Evolutionary conservation across 495 filamentous ascomycete genomes (phyloP).

Genomic region (Penicillium lividum): DNA sequence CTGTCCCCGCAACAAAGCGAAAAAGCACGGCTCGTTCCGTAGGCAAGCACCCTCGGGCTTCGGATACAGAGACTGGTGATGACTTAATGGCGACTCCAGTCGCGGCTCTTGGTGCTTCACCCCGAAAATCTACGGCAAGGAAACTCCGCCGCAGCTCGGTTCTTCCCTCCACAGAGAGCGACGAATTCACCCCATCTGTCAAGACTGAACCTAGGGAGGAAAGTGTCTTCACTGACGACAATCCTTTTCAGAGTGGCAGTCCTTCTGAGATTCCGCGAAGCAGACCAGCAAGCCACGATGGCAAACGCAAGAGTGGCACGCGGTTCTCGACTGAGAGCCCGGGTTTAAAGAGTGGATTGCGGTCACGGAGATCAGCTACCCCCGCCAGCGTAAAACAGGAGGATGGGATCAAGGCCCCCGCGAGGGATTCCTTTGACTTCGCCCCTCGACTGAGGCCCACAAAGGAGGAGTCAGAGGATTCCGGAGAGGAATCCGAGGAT

Average conservation of each 20-base stretch:
- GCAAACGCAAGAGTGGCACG: slow-evolving; percentile 52
- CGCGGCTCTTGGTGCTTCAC: slow-evolving; percentile 29
- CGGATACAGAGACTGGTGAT: slow-evolving; percentile 52
- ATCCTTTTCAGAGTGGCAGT: slow-evolving; percentile 91
- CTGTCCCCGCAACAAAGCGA: slow-evolving; percentile 32
- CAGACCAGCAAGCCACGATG: slow-evolving; percentile 41
- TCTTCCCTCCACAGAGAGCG: slow-evolving; percentile 45
- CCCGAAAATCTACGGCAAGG: slow-evolving; percentile 45
- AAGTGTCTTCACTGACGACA: slow-evolving; percentile 79
- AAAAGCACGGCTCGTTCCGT: slow-evolving; percentile 38
- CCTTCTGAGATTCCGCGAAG: slow-evolving; percentile 46
- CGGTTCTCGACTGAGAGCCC: slow-evolving; percentile 39
- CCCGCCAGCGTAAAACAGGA: slow-evolving; percentile 40
- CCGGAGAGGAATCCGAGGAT: slow-evolving; percentile 41
- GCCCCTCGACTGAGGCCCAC: slow-evolving; percentile 27
- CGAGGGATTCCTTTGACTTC: slow-evolving; percentile 51
- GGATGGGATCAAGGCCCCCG: slow-evolving; percentile 37
- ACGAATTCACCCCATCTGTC: slow-evolving; percentile 34
- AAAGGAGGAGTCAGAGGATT: slow-evolving; percentile 33
- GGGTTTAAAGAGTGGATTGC: slow-evolving; percentile 35
- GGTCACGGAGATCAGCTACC: slow-evolving; percentile 37
- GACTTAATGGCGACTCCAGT: slow-evolving; percentile 39
- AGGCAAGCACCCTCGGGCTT: slow-evolving; percentile 55
- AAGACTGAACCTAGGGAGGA: slow-evolving; percentile 45
- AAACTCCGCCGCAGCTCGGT: slow-evolving; percentile 60